Evolutionary conservation across 2,329 filamentous ascomycete genomes (phyloP).

Genomic region (Aspergillus aculeatinus): DNA sequence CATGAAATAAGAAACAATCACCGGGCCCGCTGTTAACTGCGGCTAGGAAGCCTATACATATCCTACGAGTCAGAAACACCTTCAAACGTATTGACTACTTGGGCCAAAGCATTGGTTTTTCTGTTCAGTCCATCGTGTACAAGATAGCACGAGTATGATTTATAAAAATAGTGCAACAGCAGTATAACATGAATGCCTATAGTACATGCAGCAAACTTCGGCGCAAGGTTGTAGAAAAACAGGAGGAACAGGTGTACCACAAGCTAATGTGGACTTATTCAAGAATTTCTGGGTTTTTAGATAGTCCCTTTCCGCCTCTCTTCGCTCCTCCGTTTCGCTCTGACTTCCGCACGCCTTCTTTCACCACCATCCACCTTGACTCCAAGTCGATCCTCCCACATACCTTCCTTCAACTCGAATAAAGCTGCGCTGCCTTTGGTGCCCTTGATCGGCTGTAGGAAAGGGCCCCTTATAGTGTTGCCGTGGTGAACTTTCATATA

Average conservation of each 20-base stretch:
- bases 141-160: not conserved
- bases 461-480: conserved; percentile 71
- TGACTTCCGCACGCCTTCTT: conserved; percentile 78
- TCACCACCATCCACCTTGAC: conserved; percentile 96
- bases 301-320: conserved; percentile 66
- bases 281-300: not conserved
- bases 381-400: conserved; percentile 88
- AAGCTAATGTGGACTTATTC: not conserved
- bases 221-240: not conserved
- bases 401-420: conserved; percentile 74
- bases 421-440: conserved; percentile 59
- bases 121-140: not conserved
- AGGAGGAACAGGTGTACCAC: not conserved
- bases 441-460: conserved; percentile 67
- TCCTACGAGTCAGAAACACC: no score
- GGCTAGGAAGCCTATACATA: no score
- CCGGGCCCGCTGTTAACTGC: no score
- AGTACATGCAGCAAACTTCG: not conserved
- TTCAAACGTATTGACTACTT: no score
- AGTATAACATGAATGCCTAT: not conserved
- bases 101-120: no score
- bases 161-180: not conserved
- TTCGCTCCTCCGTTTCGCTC: conserved; percentile 78
- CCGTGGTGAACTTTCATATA: conserved; percentile 69
- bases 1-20: no score